Evolutionary conservation across 345 rosid genomes (phyloP), one percentile per base, ranked within the genome.

Genomic region (Brassica juncea): DNA sequence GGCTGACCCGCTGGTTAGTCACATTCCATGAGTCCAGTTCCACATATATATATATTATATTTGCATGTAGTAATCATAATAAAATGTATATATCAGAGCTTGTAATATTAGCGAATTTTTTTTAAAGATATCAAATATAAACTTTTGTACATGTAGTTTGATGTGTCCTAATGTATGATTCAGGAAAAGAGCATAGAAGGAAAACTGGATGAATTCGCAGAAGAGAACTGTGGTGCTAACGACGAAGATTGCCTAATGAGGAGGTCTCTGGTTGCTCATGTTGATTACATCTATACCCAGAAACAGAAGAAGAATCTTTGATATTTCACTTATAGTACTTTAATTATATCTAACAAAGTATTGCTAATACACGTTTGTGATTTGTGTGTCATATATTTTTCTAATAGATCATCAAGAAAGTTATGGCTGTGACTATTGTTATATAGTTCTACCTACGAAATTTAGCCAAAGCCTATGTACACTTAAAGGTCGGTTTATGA

Each of bases 231-330:
- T 74, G 82, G 84, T 65, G 88, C 82, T 12, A 21, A 66, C 8
- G 92, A 89, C 14, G 94, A 90, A 49, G 91, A 90, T 28, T 88
- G 92, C 62, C 80, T 88, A 82, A 75, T 82, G 79, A 86, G 91
- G 54, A 85, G 91, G 68, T 77, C 85, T 80, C 85, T 90, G 68
- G 91, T 82, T 28, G 92, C 92, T 70, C 94, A 90, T 82, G 4
- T 32, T 23, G 94, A 90, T 69, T 90, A 90, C 42, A 87, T 90
- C 75, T 90, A 80, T 69, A 80, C 83, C 2, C 83, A 80, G 61
- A 80, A 74, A 63, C 8, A 74, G 78, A 74, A 79, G 6, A 72
- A 78, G 64, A 27, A 80, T 62, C 82, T 62, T 74, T 80, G 66
- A 74, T 3, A 9, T 55, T 52, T 60, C 39, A 12, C 62, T 19